Evolutionary conservation across 2,329 filamentous ascomycete genomes (phyloP).

Genomic region (Knufia petricola): DNA sequence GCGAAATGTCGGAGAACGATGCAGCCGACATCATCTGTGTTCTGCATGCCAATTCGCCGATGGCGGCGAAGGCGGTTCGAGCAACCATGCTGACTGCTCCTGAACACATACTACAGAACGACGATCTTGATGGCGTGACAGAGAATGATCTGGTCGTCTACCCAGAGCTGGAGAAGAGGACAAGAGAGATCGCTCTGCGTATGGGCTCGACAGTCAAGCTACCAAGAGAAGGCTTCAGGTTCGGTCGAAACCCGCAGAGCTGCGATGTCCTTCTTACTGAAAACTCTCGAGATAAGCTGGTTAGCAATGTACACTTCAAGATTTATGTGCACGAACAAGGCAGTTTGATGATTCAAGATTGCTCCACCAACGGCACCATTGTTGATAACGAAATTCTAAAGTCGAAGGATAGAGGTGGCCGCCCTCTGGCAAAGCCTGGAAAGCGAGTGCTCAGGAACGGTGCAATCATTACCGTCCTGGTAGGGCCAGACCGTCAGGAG

Average conservation of each 20-base stretch:
- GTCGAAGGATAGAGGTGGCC: conserved; percentile 26
- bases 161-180: conserved; percentile 19
- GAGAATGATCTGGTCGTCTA: conserved; percentile 32
- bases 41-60: conserved; percentile 66
- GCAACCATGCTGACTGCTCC: conserved; percentile 43
- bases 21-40: conserved; percentile 83
- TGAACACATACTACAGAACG: conserved; percentile 52
- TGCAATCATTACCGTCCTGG: conserved; percentile 60
- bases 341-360: conserved; percentile 83
- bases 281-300: conserved; percentile 57
- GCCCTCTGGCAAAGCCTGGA: conserved; percentile 23
- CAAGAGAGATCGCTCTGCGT: conserved; percentile 63
- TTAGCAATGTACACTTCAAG: conserved; percentile 94
- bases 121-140: conserved; percentile 31
- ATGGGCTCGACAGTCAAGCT: conserved; percentile 66
- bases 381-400: conserved; percentile 63
- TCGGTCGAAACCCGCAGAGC: conserved; percentile 63
- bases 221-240: conserved; percentile 64
- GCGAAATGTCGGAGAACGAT: conserved; percentile 71
- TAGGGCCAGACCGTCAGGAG: conserved; percentile 45
- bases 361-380: conserved; percentile 89
- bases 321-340: conserved; percentile 83
- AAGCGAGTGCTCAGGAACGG: conserved; percentile 62
- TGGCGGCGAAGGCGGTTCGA: conserved; percentile 62
- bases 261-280: conserved; percentile 67